phyloP scores from a whole-genome alignment of 345 rosid species.

The Brassica cretica region DNA sequence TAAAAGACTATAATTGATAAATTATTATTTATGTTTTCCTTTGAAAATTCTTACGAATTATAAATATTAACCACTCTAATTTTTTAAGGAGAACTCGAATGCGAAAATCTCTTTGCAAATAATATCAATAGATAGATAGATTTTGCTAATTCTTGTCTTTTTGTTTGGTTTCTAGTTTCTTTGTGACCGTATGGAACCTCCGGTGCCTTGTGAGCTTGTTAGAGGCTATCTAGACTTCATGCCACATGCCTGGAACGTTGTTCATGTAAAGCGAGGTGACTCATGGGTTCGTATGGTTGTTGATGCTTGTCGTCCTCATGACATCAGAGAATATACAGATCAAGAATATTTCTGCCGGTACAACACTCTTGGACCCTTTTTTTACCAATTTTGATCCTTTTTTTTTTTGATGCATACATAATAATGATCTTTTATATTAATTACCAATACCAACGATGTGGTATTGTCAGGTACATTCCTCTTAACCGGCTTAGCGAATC shows the following conservation, averaged over 20 bases:
- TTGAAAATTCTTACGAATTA: no score
- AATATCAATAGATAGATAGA: no score
- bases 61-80: no score
- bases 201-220: slow-evolving; percentile 94
- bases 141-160: slow-evolving; percentile 28
- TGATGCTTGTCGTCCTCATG: slow-evolving; percentile 90
- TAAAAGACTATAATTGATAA: no score
- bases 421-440: neutral
- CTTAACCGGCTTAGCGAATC: slow-evolving; percentile 54
- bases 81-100: neutral
- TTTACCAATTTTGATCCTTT: neutral
- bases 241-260: slow-evolving; percentile 95
- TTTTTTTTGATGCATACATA: neutral
- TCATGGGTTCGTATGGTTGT: slow-evolving; percentile 80
- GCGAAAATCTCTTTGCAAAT: no score
- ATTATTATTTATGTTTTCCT: no score
- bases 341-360: slow-evolving; percentile 81
- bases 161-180: slow-evolving; percentile 57
- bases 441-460: slow-evolving; percentile 2
- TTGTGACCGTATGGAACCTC: slow-evolving; percentile 94
- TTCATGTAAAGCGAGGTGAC: slow-evolving; percentile 63
- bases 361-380: neutral
- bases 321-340: slow-evolving; percentile 86
- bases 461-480: slow-evolving; percentile 61
- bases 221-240: slow-evolving; percentile 92